phyloP scores from a whole-genome alignment of 371 early-diverging fungal species.

The Paraphysoderma sedebokerense region DNA sequence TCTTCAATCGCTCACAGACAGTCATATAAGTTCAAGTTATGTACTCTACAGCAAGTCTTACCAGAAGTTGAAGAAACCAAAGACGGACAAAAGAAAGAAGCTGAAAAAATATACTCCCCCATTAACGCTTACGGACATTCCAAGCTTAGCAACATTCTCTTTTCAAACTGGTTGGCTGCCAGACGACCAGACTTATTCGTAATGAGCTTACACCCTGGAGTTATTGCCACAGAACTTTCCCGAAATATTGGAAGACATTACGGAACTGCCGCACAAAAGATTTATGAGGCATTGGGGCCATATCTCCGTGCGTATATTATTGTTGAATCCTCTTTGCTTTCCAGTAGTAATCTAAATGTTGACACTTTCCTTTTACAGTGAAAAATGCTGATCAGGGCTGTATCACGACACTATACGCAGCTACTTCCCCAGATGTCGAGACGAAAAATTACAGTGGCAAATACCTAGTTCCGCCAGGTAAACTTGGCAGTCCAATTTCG shows the following conservation, averaged over 20 bases:
- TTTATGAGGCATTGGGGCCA: not conserved
- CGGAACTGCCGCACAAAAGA: no score
- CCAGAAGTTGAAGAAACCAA: not conserved
- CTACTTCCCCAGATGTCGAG: not conserved
- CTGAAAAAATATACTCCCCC: not conserved
- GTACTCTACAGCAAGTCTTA: not conserved
- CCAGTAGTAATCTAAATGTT: no score
- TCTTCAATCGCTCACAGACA: not conserved
- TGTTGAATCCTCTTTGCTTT: not conserved
- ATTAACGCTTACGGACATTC: not conserved
- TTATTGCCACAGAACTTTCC: not conserved
- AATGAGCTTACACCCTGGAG: conserved; percentile 2
- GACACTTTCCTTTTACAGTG: no score
- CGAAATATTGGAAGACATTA: not conserved
- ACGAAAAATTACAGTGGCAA: not conserved
- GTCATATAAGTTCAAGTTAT: not conserved
- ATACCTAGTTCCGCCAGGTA: not conserved
- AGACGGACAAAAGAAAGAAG: not conserved
- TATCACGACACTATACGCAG: not conserved
- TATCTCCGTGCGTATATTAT: no score
- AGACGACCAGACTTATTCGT: not conserved
- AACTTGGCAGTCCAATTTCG: not conserved
- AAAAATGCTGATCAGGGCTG: not conserved
- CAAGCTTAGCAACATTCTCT: conserved; percentile 2
- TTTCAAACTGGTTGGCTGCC: conserved; percentile 3